Base-by-base conservation (phyloP, 1,284 basidiomycete genomes). In the Spongiforma sp. region DNA sequence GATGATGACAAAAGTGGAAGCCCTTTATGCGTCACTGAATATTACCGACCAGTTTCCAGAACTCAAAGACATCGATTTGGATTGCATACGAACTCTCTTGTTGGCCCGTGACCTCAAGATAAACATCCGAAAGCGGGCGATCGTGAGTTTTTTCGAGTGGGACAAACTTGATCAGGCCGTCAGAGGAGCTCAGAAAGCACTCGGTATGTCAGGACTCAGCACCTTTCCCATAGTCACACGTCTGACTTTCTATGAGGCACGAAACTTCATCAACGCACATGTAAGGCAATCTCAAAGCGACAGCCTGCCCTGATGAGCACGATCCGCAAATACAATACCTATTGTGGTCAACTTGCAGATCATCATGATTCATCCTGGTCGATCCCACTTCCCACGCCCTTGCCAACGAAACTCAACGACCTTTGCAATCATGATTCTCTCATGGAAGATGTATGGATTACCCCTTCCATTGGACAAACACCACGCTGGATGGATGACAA, bases 401-500 rank as follows among this genome's bases (percentile, higher is more conserved):
- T 53, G 9, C 50, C 50, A 14, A 53, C 50, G 14, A 28, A 57
- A 21, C 68, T 82, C 0, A 61, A 64, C 0, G 68, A 67, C 0
- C 71, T 82, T 17, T 67, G 74, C 3, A 72, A 77, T 9, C 59
- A 74, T 56, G 60, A 73, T 0, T 62, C 43, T 5, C 66, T 83
- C 0, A 76, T 81, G 70, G 72, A 81, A 48, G 81, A 82, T 61
- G 72, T 83, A 0, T 83, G 60, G 43, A 76, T 80, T 9, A 65
- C 69, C 0, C 70, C 65, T 2, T 61, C 69, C 0, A 14, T 61
- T 1, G 65, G 59, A 3, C 57, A 59, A 5, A 64, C 36, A n/a
- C 80, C 77, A 4, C 60, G 61, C 7, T 82, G 81, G 81, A 69
- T 81, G 1, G 68, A 75, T n/a, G 77, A 81, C 59, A 19, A 54